phyloP scores from a whole-genome alignment of 2,329 filamentous ascomycete species.

The Didymosphaeria variabile region DNA sequence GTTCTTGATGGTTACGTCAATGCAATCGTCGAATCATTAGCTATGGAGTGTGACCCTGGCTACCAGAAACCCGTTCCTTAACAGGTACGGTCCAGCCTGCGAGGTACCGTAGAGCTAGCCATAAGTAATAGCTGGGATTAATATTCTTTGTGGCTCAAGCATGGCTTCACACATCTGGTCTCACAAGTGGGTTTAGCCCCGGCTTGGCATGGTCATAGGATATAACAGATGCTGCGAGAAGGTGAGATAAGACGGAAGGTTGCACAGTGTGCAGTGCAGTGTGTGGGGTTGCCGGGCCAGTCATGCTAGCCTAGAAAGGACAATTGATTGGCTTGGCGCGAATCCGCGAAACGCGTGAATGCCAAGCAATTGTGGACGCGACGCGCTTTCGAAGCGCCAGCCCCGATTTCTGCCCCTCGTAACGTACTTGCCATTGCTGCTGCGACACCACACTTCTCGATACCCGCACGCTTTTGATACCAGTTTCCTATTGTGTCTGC shows the following conservation, averaged over 20 bases:
- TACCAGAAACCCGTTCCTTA: background rate
- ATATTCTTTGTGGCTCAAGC: background rate
- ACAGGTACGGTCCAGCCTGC: background rate
- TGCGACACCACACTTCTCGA: constrained; percentile 23
- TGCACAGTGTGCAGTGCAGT: background rate
- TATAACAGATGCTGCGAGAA: background rate
- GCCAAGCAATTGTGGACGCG: background rate
- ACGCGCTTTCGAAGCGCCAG: constrained; percentile 16
- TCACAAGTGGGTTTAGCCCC: background rate
- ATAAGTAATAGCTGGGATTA: background rate
- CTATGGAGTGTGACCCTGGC: background rate
- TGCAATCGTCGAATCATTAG: background rate
- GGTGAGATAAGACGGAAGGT: background rate
- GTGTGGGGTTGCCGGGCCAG: constrained; percentile 5
- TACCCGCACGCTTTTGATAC: constrained; percentile 18
- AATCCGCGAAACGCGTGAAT: background rate
- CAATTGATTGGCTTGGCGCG: background rate
- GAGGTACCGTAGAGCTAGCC: background rate
- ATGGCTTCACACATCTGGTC: background rate
- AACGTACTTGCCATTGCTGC: constrained; percentile 15
- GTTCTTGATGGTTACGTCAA: constrained; percentile 11
- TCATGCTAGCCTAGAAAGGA: background rate
- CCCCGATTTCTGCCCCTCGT: constrained; percentile 30
- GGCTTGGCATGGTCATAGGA: background rate
- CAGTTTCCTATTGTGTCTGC: constrained; percentile 1